Conservation (phyloP, 192 early-diverging fungal genomes). For the Entrophospora sp. region DNA sequence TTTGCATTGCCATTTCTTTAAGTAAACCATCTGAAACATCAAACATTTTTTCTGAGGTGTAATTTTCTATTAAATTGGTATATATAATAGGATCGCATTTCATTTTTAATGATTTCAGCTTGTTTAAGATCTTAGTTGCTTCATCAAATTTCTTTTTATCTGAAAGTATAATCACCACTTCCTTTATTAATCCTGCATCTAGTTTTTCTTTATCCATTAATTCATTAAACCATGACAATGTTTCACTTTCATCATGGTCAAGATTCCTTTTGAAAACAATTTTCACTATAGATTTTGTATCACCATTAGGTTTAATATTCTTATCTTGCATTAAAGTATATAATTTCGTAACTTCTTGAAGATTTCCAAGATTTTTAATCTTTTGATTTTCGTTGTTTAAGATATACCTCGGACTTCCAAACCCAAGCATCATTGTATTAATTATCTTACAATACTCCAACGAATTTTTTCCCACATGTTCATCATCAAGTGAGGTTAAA, state of each 20-base stretch:
- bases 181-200: conserved; percentile 20
- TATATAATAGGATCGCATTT: conserved; percentile 18
- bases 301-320: conserved; percentile 47
- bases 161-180: conserved; percentile 27
- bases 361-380: neutral
- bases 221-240: conserved; percentile 24
- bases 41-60: conserved; percentile 23
- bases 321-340: conserved; percentile 51
- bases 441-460: neutral
- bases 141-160: conserved; percentile 23
- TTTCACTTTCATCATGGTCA: conserved; percentile 5
- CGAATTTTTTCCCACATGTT: neutral
- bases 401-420: conserved; percentile 17
- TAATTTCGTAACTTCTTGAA: conserved; percentile 54
- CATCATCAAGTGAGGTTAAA: neutral
- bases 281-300: conserved; percentile 22
- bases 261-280: conserved; percentile 17
- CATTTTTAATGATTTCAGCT: conserved; percentile 23
- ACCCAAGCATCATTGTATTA: conserved; percentile 13
- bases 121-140: conserved; percentile 25
- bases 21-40: conserved; percentile 25
- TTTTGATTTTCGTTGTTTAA: neutral
- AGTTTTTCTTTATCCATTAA: conserved; percentile 23
- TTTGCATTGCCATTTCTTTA: conserved; percentile 19
- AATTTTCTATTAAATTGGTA: conserved; percentile 27